Evolutionary conservation across 140 eudicot species (phyloP).

Genomic region (Oenanthe javanica): DNA sequence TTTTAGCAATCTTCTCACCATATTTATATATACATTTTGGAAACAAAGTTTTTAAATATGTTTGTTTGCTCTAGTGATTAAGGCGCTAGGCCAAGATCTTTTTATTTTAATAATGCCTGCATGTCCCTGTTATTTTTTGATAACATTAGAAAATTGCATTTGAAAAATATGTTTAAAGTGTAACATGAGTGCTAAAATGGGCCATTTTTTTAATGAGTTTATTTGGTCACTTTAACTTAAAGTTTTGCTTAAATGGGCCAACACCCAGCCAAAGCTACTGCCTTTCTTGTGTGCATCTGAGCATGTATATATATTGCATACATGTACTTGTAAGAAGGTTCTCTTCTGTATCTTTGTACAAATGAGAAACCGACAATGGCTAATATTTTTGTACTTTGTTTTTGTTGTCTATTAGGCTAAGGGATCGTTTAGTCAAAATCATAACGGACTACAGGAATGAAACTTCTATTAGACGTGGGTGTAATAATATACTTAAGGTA

Average conservation of each 20-base stretch:
- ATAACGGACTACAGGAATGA: conserved; percentile 85
- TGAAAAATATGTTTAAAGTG: no score
- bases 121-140: no score
- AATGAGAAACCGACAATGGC: neutral
- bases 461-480: conserved; percentile 93
- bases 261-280: neutral
- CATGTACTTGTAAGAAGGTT: neutral
- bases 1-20: no score
- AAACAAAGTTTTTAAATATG: no score
- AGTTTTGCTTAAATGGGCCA: neutral
- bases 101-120: no score
- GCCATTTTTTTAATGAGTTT: no score
- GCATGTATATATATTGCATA: neutral
- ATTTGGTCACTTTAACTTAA: neutral
- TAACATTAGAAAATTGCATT: no score
- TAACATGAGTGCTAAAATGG: no score
- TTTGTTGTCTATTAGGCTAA: conserved; percentile 46
- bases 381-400: neutral
- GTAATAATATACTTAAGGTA: conserved; percentile 89
- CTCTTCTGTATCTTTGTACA: neutral
- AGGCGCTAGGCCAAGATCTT: no score
- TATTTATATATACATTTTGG: no score
- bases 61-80: no score
- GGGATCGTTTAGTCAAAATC: conserved; percentile 87
- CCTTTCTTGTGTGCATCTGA: neutral